phyloP scores from a whole-genome alignment of 1,284 basidiomycete genomes.

The Quambalaria eucalypti region DNA sequence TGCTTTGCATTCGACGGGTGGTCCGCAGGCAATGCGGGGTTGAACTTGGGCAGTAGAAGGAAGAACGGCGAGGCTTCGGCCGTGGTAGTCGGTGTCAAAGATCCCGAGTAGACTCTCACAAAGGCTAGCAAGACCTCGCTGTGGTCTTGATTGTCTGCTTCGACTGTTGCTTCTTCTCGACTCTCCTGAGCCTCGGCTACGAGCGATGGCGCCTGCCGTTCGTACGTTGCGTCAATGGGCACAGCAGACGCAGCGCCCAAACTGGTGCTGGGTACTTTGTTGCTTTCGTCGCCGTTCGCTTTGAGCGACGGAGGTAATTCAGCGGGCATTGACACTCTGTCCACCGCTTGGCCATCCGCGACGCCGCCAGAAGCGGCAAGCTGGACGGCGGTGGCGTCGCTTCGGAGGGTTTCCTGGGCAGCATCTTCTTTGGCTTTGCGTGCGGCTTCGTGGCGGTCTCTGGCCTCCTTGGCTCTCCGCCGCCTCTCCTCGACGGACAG shows the following conservation, averaged over 20 bases:
- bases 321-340: neutral
- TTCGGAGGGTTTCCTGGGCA: neutral
- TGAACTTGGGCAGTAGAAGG: constrained; percentile 83
- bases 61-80: constrained; percentile 51
- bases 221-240: neutral
- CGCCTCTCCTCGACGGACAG: constrained; percentile 83
- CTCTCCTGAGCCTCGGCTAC: constrained; percentile 6
- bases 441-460: constrained; percentile 23
- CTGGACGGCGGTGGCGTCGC: neutral
- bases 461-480: constrained; percentile 52
- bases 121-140: constrained; percentile 59
- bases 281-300: neutral
- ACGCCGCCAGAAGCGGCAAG: neutral
- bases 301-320: neutral
- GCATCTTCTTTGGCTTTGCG: too few relatives aligned
- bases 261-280: neutral
- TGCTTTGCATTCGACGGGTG: constrained; percentile 60
- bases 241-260: neutral
- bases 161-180: constrained; percentile 10
- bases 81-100: constrained; percentile 58
- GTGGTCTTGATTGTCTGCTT: constrained; percentile 12
- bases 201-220: constrained; percentile 9
- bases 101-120: constrained; percentile 84
- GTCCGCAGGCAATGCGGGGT: constrained; percentile 57
- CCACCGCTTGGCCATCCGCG: neutral